Percentiles rank a stretch among this genome's conserved stretches.
Evolutionary conservation across 1,139 yeast species (phyloP).

Genomic region (Geotrichum carabidarum): DNA sequence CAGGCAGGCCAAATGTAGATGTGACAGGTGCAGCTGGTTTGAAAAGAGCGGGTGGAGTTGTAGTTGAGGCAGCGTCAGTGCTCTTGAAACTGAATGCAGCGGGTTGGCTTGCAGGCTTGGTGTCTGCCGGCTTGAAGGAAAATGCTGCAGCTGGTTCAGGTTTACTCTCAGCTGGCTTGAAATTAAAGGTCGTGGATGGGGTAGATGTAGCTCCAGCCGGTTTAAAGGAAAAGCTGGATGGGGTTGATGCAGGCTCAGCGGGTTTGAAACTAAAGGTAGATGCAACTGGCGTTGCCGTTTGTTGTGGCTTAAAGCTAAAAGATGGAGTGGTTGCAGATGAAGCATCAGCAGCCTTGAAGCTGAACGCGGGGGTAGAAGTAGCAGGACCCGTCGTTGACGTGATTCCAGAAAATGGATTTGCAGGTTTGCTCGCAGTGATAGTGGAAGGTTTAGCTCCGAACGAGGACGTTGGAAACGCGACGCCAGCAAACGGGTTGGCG

Average conservation of each 20-base stretch:
- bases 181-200: constrained; percentile 3
- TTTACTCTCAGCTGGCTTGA: constrained; percentile 3
- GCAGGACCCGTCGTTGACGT: not conserved
- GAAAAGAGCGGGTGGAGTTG: not conserved
- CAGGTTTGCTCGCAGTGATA: not conserved
- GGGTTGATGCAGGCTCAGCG: not conserved
- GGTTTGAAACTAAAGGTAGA: constrained; percentile 4
- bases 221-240: constrained; percentile 2
- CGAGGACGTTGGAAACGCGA: not conserved
- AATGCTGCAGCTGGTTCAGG: not conserved
- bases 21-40: not conserved
- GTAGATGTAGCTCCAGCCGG: not conserved
- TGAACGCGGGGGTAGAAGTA: not conserved
- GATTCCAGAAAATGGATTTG: constrained; percentile 4
- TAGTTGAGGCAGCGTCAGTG: not conserved
- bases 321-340: not conserved
- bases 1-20: not conserved
- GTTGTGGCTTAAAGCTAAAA: not conserved
- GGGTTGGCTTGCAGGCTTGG: not conserved
- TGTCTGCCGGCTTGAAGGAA: too few species aligned
- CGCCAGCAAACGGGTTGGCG: constrained; percentile 5
- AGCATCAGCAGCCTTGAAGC: not conserved
- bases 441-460: not conserved
- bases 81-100: not conserved
- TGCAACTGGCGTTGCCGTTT: not conserved